Evolutionary conservation across 495 filamentous ascomycete species (phyloP).

Genomic region (Aspergillus egyptiacus): DNA sequence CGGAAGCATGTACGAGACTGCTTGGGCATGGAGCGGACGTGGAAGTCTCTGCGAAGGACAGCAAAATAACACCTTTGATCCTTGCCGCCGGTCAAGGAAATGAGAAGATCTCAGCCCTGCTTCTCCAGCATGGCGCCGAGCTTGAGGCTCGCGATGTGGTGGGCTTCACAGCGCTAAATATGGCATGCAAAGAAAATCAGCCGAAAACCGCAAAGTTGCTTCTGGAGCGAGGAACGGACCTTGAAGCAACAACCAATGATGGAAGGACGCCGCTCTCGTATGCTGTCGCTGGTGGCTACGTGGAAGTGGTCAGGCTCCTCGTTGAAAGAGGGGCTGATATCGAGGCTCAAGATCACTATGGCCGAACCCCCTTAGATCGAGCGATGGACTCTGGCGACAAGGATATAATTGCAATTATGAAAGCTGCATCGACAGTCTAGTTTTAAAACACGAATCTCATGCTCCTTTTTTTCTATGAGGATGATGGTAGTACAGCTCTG

Average conservation of each 20-base stretch:
- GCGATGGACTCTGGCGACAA: not conserved
- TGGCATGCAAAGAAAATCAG: slow-evolving; percentile 8
- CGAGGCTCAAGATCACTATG: slow-evolving; percentile 14
- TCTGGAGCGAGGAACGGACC: slow-evolving; percentile 13
- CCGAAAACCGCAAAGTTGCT: slow-evolving; percentile 12
- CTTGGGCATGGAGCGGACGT: slow-evolving; percentile 19
- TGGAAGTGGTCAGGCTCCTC: slow-evolving; percentile 19
- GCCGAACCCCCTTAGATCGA: slow-evolving; percentile 11
- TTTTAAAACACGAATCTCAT: no score
- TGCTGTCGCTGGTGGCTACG: not conserved
- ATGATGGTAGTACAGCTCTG: no score
- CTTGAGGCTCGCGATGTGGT: slow-evolving; percentile 5
- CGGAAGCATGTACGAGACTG: slow-evolving; percentile 3
- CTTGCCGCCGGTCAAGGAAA: slow-evolving; percentile 13
- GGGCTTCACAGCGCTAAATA: slow-evolving; percentile 12
- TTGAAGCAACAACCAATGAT: slow-evolving; percentile 1
- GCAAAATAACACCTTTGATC: slow-evolving; percentile 1
- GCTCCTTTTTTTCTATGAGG: no score
- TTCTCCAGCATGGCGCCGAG: slow-evolving; percentile 18
- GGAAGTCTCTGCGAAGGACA: slow-evolving; percentile 4
- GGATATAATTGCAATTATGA: no score
- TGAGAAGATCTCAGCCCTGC: slow-evolving; percentile 9
- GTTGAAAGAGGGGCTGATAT: slow-evolving; percentile 19
- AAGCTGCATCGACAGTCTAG: no score
- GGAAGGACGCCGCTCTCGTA: slow-evolving; percentile 4